Percentiles rank a stretch among this genome's conserved stretches.
Conservation (phyloP, 73 alveolate species). For the Paramecium primaurelia region DNA sequence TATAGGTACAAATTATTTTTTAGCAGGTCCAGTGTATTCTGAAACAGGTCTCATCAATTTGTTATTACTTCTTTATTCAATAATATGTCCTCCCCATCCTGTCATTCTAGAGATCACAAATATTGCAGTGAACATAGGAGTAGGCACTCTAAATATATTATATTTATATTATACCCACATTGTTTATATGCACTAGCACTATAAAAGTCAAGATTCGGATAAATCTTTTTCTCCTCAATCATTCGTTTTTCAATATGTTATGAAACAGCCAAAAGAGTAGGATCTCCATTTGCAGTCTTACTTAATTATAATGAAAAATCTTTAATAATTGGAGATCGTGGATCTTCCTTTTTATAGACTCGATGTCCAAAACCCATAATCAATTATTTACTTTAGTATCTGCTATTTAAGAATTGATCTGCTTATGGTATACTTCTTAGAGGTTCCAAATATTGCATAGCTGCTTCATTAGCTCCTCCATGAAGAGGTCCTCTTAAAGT, state of each 20-base stretch:
- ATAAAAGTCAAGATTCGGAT: constrained; percentile 79
- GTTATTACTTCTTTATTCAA: constrained; percentile 72
- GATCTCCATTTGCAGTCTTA: constrained; percentile 62
- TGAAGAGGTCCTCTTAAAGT: constrained; percentile 82
- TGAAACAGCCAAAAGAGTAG: constrained; percentile 51
- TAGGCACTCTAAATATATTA: not conserved
- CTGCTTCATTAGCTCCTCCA: constrained; percentile 87
- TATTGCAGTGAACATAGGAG: constrained; percentile 7
- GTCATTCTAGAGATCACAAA: constrained; percentile 44
- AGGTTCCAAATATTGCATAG: constrained; percentile 65
- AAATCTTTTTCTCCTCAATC: constrained; percentile 72
- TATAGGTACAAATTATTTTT: constrained; percentile 53
- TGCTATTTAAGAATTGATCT: constrained; percentile 50
- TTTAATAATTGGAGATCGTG: constrained; percentile 71
- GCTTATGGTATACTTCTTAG: constrained; percentile 60
- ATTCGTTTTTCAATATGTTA: constrained; percentile 71
- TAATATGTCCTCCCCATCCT: constrained; percentile 81
- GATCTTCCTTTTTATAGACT: constrained; percentile 78
- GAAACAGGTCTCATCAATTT: constrained; percentile 69
- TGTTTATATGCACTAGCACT: constrained; percentile 72
- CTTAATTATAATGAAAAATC: constrained; percentile 58
- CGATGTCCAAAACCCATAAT: constrained; percentile 85
- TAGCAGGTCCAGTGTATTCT: constrained; percentile 70
- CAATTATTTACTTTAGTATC: constrained; percentile 59
- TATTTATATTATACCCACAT: constrained; percentile 44